Evolutionary conservation across 1,284 basidiomycete genomes (phyloP), one percentile per base, ranked within the genome.

Genomic region (Fomitopsis pinicola): DNA sequence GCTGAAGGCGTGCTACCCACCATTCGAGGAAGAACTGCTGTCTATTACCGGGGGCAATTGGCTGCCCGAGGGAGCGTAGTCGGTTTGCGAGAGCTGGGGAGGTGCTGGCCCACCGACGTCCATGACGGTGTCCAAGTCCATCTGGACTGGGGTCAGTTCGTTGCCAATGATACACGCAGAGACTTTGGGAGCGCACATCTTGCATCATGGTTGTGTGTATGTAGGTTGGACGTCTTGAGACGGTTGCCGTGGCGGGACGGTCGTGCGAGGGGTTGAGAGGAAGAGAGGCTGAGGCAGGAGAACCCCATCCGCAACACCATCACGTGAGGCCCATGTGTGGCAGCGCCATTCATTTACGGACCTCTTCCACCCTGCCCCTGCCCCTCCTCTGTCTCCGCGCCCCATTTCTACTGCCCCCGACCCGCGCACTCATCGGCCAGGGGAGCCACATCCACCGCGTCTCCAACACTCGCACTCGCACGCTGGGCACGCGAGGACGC

Each of bases 81-180:
- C 15, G 36, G 40, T 45, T 28, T 64, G 62, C 19, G 62, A 60
- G 14, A 58, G 45, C 12, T 59, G 46, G 10, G 60, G 46, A 59
- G 62, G 55, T 58, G 58, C 59, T 42, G 60, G 38, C n/a, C 52
- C 52, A 2, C 52, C 52, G 19, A 54, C 55, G 61, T 66, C 68
- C 65, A 67, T 65, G 59, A 58, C 61, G 59, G 63, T 64, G 58
- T 69, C 68, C 63, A 66, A 66, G 58, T 63, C 64, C 62, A 62
- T 62, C 33, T 42, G 52, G n/a, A 26, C 35, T 30, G 66, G 28
- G 63, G 63, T 68, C 65, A 61, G 67, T 65, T 17, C 6, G 22
- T 10, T 19, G 60, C 58, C 52, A 60, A 57, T 58, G n/a, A 9
- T 64, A 53, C 30, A 46, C 26, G 42, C 22, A 42, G 2, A 40